phyloP scores from a whole-genome alignment of 345 rosid genomes.

The Boechera retrofracta region DNA sequence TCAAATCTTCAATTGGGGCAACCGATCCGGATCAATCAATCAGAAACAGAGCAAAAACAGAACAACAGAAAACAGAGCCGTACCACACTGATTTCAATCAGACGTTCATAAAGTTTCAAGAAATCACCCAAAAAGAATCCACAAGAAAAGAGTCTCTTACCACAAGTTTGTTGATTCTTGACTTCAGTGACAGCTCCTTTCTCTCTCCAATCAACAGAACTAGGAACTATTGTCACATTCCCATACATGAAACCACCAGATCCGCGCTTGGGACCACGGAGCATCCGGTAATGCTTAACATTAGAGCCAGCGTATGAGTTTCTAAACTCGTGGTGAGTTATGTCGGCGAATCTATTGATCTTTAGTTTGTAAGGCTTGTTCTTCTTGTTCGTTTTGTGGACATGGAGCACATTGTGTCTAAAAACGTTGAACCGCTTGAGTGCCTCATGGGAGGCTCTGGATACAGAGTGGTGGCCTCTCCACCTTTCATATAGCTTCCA shows the following conservation, averaged over 20 bases:
- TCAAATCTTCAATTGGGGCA: no score
- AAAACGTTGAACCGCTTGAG: conserved; percentile 71
- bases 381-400: conserved; percentile 65
- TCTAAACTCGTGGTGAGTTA: conserved; percentile 55
- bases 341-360: conserved; percentile 54
- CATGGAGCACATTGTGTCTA: conserved; percentile 68
- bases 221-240: conserved; percentile 47
- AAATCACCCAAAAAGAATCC: not conserved
- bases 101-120: not conserved
- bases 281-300: conserved; percentile 45
- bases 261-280: conserved; percentile 45
- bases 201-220: conserved; percentile 54
- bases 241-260: conserved; percentile 45
- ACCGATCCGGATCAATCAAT: not conserved
- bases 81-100: not conserved
- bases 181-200: conserved; percentile 57
- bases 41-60: conserved; percentile 8
- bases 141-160: conserved; percentile 20
- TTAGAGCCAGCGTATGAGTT: conserved; percentile 48
- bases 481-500: conserved; percentile 75
- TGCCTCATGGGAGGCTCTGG: conserved; percentile 62
- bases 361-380: conserved; percentile 51
- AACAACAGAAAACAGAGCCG: not conserved
- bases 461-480: conserved; percentile 82
- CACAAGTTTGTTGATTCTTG: conserved; percentile 56